These are phyloP conservation scores for Purpureocillium takamizusanense DNA, from an alignment of 2,329 filamentous ascomycete species.

Conservation along the genomic window DNA sequence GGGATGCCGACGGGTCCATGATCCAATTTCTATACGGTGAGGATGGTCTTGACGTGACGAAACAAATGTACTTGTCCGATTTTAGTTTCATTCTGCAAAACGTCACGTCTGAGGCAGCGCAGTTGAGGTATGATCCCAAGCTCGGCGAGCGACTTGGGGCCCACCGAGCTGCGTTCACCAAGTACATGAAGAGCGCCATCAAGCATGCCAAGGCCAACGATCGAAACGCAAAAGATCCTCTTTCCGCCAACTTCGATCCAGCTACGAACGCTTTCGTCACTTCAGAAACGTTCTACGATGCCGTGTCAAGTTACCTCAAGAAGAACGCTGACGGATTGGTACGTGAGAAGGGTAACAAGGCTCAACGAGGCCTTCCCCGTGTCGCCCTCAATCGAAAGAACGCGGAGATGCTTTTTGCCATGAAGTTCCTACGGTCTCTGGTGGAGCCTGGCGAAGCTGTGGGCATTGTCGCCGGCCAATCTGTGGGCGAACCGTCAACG, in stretches of 20 bases:
- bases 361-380: constrained; percentile 12
- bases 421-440: constrained; percentile 87
- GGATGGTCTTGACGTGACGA: constrained; percentile 88
- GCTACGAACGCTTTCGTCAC: constrained; percentile 74
- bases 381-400: constrained; percentile 52
- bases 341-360: constrained; percentile 30
- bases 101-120: constrained; percentile 67
- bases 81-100: constrained; percentile 90
- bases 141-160: constrained; percentile 35
- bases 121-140: constrained; percentile 57
- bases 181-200: constrained; percentile 72
- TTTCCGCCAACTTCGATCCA: constrained; percentile 64
- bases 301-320: constrained; percentile 69
- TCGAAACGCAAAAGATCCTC: constrained; percentile 61
- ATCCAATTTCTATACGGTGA: constrained; percentile 96
- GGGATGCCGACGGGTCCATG: constrained; percentile 86
- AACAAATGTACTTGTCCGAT: constrained; percentile 83
- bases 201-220: constrained; percentile 57
- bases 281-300: constrained; percentile 75
- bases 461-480: constrained; percentile 93
- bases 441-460: constrained; percentile 95
- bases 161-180: constrained; percentile 53
- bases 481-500: constrained; percentile 91
- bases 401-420: constrained; percentile 75
- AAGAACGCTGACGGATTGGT: constrained; percentile 59